Conservation (phyloP, 2,329 filamentous ascomycete species). For the Aspergillus brasiliensis region DNA sequence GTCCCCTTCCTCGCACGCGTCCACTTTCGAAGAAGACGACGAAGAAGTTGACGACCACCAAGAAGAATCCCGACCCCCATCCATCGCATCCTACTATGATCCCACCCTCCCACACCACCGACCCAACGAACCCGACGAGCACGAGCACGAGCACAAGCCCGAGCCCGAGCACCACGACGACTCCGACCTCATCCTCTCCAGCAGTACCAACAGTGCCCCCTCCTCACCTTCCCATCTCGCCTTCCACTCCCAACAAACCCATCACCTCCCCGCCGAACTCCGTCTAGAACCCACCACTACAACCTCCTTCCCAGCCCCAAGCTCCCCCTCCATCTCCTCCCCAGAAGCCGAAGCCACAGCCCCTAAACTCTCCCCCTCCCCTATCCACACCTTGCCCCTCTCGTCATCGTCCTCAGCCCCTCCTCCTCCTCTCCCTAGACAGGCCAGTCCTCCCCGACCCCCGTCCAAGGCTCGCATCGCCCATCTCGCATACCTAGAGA, state of each 20-base stretch:
- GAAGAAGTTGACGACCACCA: neutral
- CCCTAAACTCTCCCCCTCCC: conserved; percentile 36
- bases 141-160: neutral
- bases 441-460: conserved; percentile 18
- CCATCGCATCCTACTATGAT: conserved; percentile 30
- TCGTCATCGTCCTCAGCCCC: conserved; percentile 7
- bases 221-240: conserved; percentile 26
- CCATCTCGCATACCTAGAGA: conserved; percentile 56
- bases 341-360: conserved; percentile 38
- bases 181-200: neutral
- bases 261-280: conserved; percentile 32
- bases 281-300: conserved; percentile 42
- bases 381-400: conserved; percentile 36
- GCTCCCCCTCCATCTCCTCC: conserved; percentile 33
- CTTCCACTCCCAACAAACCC: conserved; percentile 3
- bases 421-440: conserved; percentile 16
- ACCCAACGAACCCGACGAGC: conserved; percentile 35
- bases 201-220: neutral
- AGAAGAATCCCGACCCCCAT: neutral
- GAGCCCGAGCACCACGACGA: neutral
- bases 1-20: conserved; percentile 5
- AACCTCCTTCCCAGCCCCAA: conserved; percentile 34
- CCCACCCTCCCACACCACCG: conserved; percentile 52
- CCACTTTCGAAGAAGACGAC: conserved; percentile 14
- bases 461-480: conserved; percentile 42